These are phyloP conservation scores for Sphagnum tenellum DNA, from an alignment of 225 moss, liverwort and hornwort species.

Conservation along the genomic window DNA sequence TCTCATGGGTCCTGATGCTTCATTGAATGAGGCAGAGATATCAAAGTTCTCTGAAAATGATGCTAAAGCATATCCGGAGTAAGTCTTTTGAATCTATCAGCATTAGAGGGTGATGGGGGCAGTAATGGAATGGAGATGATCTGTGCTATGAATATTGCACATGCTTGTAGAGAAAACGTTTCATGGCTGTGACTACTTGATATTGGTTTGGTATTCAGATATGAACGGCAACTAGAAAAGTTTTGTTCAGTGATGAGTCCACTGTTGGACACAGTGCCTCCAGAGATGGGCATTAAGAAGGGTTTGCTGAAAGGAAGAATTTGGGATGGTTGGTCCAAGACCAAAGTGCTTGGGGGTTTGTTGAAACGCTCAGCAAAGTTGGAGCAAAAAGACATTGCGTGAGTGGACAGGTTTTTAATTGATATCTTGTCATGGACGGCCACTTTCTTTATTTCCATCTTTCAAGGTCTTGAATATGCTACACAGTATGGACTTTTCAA, in stretches of 20 bases:
- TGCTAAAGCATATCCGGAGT: constrained; percentile 72
- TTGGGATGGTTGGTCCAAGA: constrained; percentile 41
- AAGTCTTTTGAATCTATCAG: constrained; percentile 3
- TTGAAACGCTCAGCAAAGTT: constrained; percentile 50
- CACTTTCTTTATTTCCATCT: too few relatives aligned
- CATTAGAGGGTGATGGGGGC: too few relatives aligned
- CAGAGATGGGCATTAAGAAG: constrained; percentile 33
- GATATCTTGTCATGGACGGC: too few relatives aligned
- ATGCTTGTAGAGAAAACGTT: too few relatives aligned
- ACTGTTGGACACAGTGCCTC: constrained; percentile 77
- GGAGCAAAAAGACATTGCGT: constrained; percentile 64
- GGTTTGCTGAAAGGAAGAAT: constrained; percentile 32
- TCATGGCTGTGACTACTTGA: neutral
- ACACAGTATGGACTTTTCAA: too few relatives aligned
- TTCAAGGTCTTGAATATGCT: too few relatives aligned
- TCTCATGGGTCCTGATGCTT: constrained; percentile 68
- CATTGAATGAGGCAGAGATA: constrained; percentile 60
- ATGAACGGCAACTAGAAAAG: constrained; percentile 69
- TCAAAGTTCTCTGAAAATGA: constrained; percentile 77
- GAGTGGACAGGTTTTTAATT: constrained; percentile 4
- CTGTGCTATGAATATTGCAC: neutral
- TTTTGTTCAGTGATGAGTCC: constrained; percentile 75
- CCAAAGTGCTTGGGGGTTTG: constrained; percentile 52
- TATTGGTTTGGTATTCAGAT: constrained; percentile 26
- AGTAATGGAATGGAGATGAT: too few relatives aligned